phyloP scores from a whole-genome alignment of 2,329 filamentous ascomycete species.

The Gliomastix tumulicola region DNA sequence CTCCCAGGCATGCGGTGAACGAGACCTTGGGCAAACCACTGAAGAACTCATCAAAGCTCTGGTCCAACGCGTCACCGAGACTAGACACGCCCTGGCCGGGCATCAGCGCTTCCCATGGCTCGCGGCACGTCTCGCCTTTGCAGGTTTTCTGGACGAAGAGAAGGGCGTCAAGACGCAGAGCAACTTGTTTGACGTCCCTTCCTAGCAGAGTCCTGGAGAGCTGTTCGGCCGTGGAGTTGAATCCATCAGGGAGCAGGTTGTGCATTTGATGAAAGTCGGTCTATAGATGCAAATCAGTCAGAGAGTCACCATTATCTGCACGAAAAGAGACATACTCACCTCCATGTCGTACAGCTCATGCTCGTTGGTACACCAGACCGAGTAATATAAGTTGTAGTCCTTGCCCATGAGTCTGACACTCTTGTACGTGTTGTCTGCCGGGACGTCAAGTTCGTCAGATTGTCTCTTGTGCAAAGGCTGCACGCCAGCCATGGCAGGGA shows the following conservation, averaged over 20 bases:
- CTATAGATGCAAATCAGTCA: neutral
- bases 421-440: constrained; percentile 24
- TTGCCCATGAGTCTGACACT: constrained; percentile 39
- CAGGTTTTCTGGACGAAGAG: constrained; percentile 55
- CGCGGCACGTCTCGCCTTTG: constrained; percentile 40
- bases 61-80: constrained; percentile 40
- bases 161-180: constrained; percentile 45
- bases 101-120: constrained; percentile 49
- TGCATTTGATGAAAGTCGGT: constrained; percentile 11
- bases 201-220: constrained; percentile 19
- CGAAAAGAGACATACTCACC: too few relatives aligned
- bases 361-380: constrained; percentile 60
- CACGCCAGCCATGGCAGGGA: constrained; percentile 10
- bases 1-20: constrained; percentile 44
- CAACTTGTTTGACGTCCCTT: constrained; percentile 10
- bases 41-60: constrained; percentile 45
- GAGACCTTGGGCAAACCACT: constrained; percentile 35
- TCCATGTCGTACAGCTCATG: constrained; percentile 55
- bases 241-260: constrained; percentile 3
- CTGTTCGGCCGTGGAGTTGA: too few relatives aligned
- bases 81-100: constrained; percentile 41
- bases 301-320: too few relatives aligned
- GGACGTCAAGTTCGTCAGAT: constrained; percentile 6
- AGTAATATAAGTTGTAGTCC: constrained; percentile 52
- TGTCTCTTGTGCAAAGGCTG: too few relatives aligned